A percentile compares a stretch with the other conserved stretches of the same genome.
These are phyloP conservation scores for Globisporangium parvum DNA, from an alignment of 352 stramenopile species.

Conservation along the genomic window DNA sequence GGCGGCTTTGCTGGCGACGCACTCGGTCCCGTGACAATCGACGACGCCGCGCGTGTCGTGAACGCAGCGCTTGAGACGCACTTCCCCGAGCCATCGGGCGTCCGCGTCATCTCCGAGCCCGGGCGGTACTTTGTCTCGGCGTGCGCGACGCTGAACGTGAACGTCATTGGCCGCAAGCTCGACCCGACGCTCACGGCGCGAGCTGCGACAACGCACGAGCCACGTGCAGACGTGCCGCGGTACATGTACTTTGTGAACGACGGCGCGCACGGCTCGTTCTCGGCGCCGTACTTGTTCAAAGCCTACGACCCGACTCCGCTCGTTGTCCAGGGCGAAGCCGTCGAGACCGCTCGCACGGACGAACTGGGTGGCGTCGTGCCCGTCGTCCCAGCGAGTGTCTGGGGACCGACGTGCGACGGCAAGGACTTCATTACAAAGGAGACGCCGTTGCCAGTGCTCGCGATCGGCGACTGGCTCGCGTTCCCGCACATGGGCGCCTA, in stretches of 20 bases:
- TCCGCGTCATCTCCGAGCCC: constrained; percentile 87
- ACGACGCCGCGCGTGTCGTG: constrained; percentile 32
- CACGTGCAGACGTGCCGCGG: constrained; percentile 18
- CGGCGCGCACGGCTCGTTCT: constrained; percentile 42
- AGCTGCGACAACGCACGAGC: constrained; percentile 10
- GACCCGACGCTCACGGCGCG: constrained; percentile 23
- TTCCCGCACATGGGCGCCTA: constrained; percentile 54
- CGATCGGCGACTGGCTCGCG: constrained; percentile 48
- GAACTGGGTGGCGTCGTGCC: not conserved
- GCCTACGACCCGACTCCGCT: constrained; percentile 19
- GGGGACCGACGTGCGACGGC: constrained; percentile 46
- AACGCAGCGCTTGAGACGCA: constrained; percentile 33
- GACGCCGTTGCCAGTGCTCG: constrained; percentile 26
- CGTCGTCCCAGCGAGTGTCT: constrained; percentile 33
- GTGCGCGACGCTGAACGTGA: constrained; percentile 67
- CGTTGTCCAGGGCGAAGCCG: constrained; percentile 5
- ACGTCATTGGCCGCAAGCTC: constrained; percentile 54
- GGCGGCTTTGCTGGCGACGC: constrained; percentile 76
- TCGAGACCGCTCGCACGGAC: not conserved
- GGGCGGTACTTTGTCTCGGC: constrained; percentile 81
- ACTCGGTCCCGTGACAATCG: constrained; percentile 34
- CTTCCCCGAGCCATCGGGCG: constrained; percentile 32
- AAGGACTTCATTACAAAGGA: constrained; percentile 41
- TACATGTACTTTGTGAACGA: constrained; percentile 60
- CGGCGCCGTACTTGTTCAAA: constrained; percentile 30